Conservation (phyloP, 1,284 basidiomycete species). For the Heterobasidion parviporum region DNA sequence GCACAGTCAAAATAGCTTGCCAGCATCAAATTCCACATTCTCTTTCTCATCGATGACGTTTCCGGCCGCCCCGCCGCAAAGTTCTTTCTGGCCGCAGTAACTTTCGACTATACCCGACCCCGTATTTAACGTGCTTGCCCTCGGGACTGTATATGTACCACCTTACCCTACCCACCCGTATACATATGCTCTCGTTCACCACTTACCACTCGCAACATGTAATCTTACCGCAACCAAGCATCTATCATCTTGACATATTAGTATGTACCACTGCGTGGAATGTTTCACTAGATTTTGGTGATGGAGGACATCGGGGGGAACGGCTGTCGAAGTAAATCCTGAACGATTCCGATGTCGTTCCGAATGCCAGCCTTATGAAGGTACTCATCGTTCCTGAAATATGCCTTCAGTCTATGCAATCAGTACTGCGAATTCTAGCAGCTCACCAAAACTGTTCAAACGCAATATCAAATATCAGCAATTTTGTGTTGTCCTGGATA, state of each 20-base stretch:
- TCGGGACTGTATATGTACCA: not conserved
- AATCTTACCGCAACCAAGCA: slow-evolving; percentile 1
- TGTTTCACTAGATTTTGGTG: slow-evolving; percentile 11
- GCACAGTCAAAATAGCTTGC: not conserved
- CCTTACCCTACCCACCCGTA: not conserved
- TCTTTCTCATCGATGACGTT: not conserved
- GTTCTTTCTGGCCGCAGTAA: not conserved
- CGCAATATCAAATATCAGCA: not conserved
- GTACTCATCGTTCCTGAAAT: slow-evolving; percentile 73
- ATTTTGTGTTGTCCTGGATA: not conserved
- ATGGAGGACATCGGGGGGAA: slow-evolving; percentile 15
- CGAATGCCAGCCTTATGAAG: slow-evolving; percentile 54
- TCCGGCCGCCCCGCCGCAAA: not conserved
- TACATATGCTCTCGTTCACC: not conserved
- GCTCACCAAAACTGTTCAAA: slow-evolving; percentile 33
- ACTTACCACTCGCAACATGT: slow-evolving; percentile 1
- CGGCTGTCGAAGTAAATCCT: slow-evolving; percentile 34
- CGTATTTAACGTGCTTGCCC: not conserved
- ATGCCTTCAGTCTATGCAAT: slow-evolving; percentile 3
- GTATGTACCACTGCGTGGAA: slow-evolving; percentile 2
- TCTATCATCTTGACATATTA: slow-evolving; percentile 1
- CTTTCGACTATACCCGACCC: too few relatives aligned
- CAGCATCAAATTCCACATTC: not conserved
- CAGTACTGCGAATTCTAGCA: not conserved
- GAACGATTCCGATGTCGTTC: slow-evolving; percentile 44